Conservation (phyloP, 2,329 filamentous ascomycete genomes). For the Proliferodiscus dingleyae region DNA sequence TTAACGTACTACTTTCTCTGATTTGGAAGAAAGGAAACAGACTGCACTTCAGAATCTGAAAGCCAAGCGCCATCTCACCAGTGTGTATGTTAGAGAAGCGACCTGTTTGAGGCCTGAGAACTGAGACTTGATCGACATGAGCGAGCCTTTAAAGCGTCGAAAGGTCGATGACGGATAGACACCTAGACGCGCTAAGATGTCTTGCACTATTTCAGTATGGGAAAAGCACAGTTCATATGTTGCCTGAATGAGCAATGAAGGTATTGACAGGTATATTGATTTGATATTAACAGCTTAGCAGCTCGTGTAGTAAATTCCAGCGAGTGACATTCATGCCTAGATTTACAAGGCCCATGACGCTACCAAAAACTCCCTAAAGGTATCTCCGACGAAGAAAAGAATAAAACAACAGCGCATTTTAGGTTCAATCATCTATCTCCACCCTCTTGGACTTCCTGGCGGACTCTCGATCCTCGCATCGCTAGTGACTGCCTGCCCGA, state of each 20-base stretch:
- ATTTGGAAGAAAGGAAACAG: background rate
- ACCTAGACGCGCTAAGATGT: background rate
- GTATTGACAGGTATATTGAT: conserved; percentile 10
- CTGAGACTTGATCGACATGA: background rate
- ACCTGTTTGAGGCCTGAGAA: background rate
- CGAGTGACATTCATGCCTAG: conserved; percentile 9
- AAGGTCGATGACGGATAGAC: no score
- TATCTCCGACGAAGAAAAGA: conserved; percentile 6
- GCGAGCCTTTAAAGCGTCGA: no score
- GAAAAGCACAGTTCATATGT: background rate
- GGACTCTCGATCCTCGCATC: conserved; percentile 29
- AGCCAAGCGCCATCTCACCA: background rate
- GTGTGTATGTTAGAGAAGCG: background rate
- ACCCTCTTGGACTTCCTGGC: conserved; percentile 28
- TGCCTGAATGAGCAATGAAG: background rate
- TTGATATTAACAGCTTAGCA: conserved; percentile 16
- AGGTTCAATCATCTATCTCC: conserved; percentile 5
- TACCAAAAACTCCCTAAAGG: conserved; percentile 2
- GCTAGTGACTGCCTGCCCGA: conserved; percentile 29
- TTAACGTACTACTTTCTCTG: no score
- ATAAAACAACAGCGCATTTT: background rate
- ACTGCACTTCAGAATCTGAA: background rate
- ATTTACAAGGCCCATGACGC: background rate
- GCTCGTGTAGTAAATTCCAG: conserved; percentile 9
- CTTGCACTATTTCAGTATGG: no score